A percentile compares a stretch with the other conserved stretches of the same genome.
phyloP scores from a whole-genome alignment of 163 green algal species.

The Chlamydomonas reinhardtii region DNA sequence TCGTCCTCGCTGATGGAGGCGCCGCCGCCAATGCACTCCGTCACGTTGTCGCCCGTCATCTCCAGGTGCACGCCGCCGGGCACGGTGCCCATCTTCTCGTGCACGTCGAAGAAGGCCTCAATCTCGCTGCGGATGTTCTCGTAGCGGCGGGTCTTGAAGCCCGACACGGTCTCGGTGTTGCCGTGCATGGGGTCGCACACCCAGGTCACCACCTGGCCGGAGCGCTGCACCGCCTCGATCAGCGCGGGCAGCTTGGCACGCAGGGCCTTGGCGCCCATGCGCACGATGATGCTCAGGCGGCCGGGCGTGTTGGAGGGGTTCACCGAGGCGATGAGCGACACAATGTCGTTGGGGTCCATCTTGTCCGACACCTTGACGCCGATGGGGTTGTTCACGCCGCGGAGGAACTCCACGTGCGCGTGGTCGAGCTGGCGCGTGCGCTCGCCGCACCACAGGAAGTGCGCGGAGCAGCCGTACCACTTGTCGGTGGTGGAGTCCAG shows the following conservation, averaged over 20 bases:
- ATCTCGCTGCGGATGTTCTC: constrained; percentile 95
- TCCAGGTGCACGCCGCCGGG: constrained; percentile 98
- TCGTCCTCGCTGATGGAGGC: constrained; percentile 81
- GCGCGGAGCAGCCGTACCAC: constrained; percentile 94
- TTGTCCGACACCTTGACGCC: constrained; percentile 97
- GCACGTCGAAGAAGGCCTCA: constrained; percentile 95
- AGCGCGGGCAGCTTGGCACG: constrained; percentile 86
- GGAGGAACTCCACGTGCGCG: constrained; percentile 97
- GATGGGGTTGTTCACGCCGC: constrained; percentile 93
- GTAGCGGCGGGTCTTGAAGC: constrained; percentile 98
- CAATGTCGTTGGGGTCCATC: constrained; percentile 92
- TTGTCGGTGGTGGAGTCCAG: constrained; percentile 84
- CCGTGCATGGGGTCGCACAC: constrained; percentile 99
- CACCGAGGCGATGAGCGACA: constrained; percentile 88
- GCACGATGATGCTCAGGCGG: constrained; percentile 94
- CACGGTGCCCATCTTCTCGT: constrained; percentile 91
- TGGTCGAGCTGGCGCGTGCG: constrained; percentile 97
- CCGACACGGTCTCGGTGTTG: constrained; percentile 95
- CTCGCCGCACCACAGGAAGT: constrained; percentile 99
- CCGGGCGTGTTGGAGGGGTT: constrained; percentile 97
- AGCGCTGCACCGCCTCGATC: constrained; percentile 65
- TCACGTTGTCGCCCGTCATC: constrained; percentile 98
- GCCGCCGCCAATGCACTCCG: constrained; percentile 84
- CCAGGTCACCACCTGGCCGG: constrained; percentile 92
- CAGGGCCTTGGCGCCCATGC: constrained; percentile 97